These are phyloP conservation scores for Xylaria sp. DNA, from an alignment of 495 filamentous ascomycete genomes.

Conservation along the genomic window DNA sequence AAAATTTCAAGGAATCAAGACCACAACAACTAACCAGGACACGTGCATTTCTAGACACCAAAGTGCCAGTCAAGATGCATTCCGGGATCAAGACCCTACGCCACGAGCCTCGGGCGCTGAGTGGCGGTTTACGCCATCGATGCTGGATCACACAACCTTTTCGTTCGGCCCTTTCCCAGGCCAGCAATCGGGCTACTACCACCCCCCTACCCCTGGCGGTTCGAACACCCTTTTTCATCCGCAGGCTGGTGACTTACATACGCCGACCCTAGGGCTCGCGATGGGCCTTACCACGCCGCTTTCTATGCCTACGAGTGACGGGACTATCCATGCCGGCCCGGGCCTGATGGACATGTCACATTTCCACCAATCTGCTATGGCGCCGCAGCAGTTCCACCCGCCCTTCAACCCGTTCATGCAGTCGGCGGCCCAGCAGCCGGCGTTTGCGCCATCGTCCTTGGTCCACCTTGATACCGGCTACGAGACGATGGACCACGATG, in stretches of 20 bases:
- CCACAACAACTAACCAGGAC: constrained; percentile 4
- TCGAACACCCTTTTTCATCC: constrained; percentile 81
- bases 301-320: constrained; percentile 74
- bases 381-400: constrained; percentile 73
- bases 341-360: constrained; percentile 60
- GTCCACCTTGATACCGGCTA: constrained; percentile 77
- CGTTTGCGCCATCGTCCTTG: constrained; percentile 83
- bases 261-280: constrained; percentile 67
- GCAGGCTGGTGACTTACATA: constrained; percentile 90
- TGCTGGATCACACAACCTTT: constrained; percentile 86
- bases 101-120: constrained; percentile 76
- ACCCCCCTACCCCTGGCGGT: constrained; percentile 87
- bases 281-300: constrained; percentile 83
- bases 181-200: constrained; percentile 85
- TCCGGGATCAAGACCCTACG: constrained; percentile 83
- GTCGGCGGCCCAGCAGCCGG: constrained; percentile 57
- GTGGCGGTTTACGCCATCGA: constrained; percentile 85
- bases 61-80: constrained; percentile 50
- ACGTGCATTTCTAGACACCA: constrained; percentile 43
- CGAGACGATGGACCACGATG: constrained; percentile 77
- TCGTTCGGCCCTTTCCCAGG: constrained; percentile 78
- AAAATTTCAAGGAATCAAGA: not conserved
- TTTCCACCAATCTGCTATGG: constrained; percentile 63
- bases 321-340: constrained; percentile 60
- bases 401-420: constrained; percentile 73